Base-by-base conservation (phyloP, 495 filamentous ascomycete genomes). In the Podospora pseudoanserina region DNA sequence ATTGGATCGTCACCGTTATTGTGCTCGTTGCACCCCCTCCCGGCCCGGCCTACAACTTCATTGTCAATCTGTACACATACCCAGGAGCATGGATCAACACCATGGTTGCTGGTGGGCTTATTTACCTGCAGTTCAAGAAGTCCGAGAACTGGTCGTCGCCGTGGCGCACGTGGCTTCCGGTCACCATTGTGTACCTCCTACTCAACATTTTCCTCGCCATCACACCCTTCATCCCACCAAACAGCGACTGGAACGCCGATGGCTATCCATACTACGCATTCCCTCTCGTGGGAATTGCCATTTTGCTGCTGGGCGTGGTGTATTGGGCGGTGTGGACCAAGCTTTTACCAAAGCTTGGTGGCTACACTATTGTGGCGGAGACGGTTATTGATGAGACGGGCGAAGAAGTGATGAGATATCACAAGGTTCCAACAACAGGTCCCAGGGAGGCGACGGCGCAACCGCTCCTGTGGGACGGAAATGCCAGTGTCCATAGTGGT, bases 61-160 rank as follows among this genome's bases (percentile, higher is more conserved):
- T 86, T 64, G 78, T 83, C 57, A 82, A 87, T 66, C 74, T 86
- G 32, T 82, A 84, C 71, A 85, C 83, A 1, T 85, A 86, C 70
- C 84, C 85, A 0, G 80, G 83, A 5, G 79, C 83, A n/a, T 83
- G 82, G 75, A 83, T 85, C 75, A 83, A 81, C 72, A 74, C 78
- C 6, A 79, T 84, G 64, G 84, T 86, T 30, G 78, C 80, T 1
- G 79, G 74, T 3, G 83, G 83, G 6, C 76, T 86, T 15, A 78
- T 86, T n/a, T 85, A 84, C 70, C 76, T 86, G 7, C 84, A 83
- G 23, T 44, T 67, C 28, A 74, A 44, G 30, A 76, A 76, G 18
- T 71, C 70, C 0, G 84, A 85, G 68, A 70, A 74, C 57, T 85
- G 83, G 83, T 72, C 70, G 1, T 80, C 73, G 26, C 82, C 77